These are phyloP conservation scores for Mucuna pruriens DNA, from an alignment of 306 rosid genomes.

Conservation along the genomic window DNA sequence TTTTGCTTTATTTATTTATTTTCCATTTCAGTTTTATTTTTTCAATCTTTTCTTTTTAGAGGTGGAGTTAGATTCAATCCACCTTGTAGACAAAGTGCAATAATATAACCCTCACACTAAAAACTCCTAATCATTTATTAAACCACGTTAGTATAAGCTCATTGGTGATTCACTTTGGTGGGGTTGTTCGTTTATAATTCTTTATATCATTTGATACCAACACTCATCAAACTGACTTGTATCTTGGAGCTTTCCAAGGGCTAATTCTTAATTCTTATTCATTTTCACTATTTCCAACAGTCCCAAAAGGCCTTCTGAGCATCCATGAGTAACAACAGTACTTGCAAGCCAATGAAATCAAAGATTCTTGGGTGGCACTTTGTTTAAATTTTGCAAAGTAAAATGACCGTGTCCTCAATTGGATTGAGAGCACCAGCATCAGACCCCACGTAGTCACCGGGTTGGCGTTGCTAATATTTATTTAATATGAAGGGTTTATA, in stretches of 20 bases:
- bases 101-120: conserved; percentile 28
- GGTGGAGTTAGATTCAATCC: conserved; percentile 37
- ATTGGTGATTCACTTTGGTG: conserved; percentile 33
- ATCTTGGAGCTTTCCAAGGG: conserved; percentile 26
- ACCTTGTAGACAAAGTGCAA: conserved; percentile 27
- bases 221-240: conserved; percentile 22
- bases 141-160: conserved; percentile 8
- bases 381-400: neutral
- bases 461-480: neutral
- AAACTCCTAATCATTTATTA: conserved; percentile 33
- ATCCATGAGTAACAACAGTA: conserved; percentile 18
- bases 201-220: neutral
- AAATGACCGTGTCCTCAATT: conserved; percentile 24
- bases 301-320: conserved; percentile 33
- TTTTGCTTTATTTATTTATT: neutral
- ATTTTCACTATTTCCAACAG: conserved; percentile 29
- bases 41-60: neutral
- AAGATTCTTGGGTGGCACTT: neutral
- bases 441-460: neutral
- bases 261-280: conserved; percentile 19
- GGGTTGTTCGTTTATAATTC: neutral
- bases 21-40: neutral
- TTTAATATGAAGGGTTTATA: neutral
- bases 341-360: conserved; percentile 34
- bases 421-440: conserved; percentile 12